A percentile compares a stretch with the other conserved stretches of the same genome.
These are phyloP conservation scores for Cytospora chrysosperma DNA, from an alignment of 2,329 filamentous ascomycete genomes.

Conservation along the genomic window DNA sequence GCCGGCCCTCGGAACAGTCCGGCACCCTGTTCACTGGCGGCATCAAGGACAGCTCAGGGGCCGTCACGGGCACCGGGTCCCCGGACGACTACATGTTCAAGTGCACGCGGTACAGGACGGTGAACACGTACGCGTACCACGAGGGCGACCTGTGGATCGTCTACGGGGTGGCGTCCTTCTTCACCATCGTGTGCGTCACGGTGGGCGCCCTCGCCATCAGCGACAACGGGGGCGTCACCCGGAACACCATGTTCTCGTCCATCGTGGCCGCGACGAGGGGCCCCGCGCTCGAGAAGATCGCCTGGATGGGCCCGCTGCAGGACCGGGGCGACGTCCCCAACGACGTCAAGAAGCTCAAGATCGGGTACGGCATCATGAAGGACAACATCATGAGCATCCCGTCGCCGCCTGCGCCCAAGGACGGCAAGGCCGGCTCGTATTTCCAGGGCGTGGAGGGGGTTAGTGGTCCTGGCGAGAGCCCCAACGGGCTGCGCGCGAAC, in stretches of 20 bases:
- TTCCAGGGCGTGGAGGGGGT: slow-evolving; percentile 13
- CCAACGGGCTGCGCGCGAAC: background rate
- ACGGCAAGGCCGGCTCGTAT: slow-evolving; percentile 2
- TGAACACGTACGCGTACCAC: slow-evolving; percentile 37
- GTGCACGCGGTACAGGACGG: slow-evolving; percentile 34
- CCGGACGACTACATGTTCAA: slow-evolving; percentile 29
- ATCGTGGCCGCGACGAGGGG: slow-evolving; percentile 44
- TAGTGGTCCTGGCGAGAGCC: background rate
- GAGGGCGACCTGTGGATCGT: slow-evolving; percentile 35
- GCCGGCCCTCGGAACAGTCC: slow-evolving; percentile 28
- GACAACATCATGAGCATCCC: slow-evolving; percentile 1
- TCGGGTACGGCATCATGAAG: slow-evolving; percentile 30
- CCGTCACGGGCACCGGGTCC: background rate
- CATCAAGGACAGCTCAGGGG: background rate
- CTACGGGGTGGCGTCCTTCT: slow-evolving; percentile 30
- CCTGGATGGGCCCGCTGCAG: slow-evolving; percentile 26
- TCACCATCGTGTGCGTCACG: slow-evolving; percentile 30
- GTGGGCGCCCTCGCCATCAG: slow-evolving; percentile 37
- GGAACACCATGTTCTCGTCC: slow-evolving; percentile 40
- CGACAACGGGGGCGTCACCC: slow-evolving; percentile 36
- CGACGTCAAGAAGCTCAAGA: slow-evolving; percentile 26
- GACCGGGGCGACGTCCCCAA: slow-evolving; percentile 26
- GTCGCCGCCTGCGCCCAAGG: too few relatives aligned
- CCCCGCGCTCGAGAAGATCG: slow-evolving; percentile 38
- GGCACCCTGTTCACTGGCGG: slow-evolving; percentile 28